Conservation (phyloP, 2,329 filamentous ascomycete species). For the Scolecobasidium constrictum region DNA sequence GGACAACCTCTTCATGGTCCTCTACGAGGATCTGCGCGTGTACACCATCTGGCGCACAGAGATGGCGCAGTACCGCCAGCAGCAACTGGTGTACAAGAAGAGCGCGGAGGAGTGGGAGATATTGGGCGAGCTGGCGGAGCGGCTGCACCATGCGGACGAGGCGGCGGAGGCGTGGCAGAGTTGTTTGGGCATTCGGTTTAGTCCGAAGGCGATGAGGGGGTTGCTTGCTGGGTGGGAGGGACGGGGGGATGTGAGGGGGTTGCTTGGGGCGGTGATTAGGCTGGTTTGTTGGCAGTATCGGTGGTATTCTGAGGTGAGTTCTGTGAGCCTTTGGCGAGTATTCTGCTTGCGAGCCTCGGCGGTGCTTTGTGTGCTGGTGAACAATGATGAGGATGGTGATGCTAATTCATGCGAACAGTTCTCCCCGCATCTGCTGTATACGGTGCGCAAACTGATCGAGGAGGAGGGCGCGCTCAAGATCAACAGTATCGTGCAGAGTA, state of each 20-base stretch:
- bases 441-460: constrained; percentile 86
- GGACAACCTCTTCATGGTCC: constrained; percentile 97
- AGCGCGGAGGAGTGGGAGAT: constrained; percentile 98
- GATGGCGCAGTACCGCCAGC: constrained; percentile 88
- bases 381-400: constrained; percentile 1
- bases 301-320: constrained; percentile 84
- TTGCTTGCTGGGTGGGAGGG: constrained; percentile 71
- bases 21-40: constrained; percentile 94
- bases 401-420: constrained; percentile 45
- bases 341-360: neutral
- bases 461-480: constrained; percentile 97
- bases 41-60: constrained; percentile 99
- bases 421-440: constrained; percentile 78
- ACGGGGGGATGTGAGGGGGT: constrained; percentile 67
- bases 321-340: too few species aligned
- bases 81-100: constrained; percentile 93
- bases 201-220: constrained; percentile 80
- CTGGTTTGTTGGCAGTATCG: constrained; percentile 97
- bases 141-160: constrained; percentile 84
- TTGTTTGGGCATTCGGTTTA: constrained; percentile 80
- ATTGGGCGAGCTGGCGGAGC: constrained; percentile 80
- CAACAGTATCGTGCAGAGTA: constrained; percentile 92
- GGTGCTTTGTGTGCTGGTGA: neutral
- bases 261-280: constrained; percentile 74
- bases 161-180: constrained; percentile 86